phyloP scores from a whole-genome alignment of 1,139 yeast genomes.

The Lodderomyces elongisporus region DNA sequence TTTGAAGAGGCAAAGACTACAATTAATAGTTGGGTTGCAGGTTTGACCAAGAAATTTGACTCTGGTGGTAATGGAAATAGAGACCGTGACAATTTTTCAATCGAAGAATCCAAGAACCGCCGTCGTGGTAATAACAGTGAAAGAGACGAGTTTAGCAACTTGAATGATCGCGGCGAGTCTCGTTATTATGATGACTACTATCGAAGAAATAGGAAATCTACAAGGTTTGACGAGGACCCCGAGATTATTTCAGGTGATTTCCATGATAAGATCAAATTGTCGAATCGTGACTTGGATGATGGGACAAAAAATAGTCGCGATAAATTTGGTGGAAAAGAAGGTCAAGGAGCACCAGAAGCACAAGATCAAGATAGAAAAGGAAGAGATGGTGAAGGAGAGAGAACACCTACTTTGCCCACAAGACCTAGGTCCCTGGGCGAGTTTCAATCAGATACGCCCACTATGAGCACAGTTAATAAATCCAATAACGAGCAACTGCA shows the following conservation, averaged over 20 bases:
- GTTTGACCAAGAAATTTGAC: conserved; percentile 55
- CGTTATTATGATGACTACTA: conserved; percentile 21
- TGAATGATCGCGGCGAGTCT: conserved; percentile 42
- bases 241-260: conserved; percentile 50
- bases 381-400: conserved; percentile 21
- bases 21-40: conserved; percentile 78
- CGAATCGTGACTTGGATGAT: conserved; percentile 39
- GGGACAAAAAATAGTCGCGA: conserved; percentile 23
- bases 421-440: conserved; percentile 11
- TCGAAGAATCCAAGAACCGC: background rate
- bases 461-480: background rate
- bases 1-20: conserved; percentile 79
- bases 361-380: too few species aligned
- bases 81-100: conserved; percentile 2
- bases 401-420: conserved; percentile 40
- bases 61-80: conserved; percentile 13
- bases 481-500: conserved; percentile 4
- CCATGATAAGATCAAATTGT: conserved; percentile 49
- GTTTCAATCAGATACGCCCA: conserved; percentile 7
- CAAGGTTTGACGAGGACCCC: conserved; percentile 51
- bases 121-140: conserved; percentile 8
- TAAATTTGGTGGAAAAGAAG: conserved; percentile 18
- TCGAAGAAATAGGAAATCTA: conserved; percentile 23
- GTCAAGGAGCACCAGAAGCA: too few species aligned
- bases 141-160: conserved; percentile 42